A percentile compares a stretch with the other conserved stretches of the same genome.
These are phyloP conservation scores for Puccinia horiana DNA, from an alignment of 1,284 basidiomycete genomes.

Conservation along the genomic window DNA sequence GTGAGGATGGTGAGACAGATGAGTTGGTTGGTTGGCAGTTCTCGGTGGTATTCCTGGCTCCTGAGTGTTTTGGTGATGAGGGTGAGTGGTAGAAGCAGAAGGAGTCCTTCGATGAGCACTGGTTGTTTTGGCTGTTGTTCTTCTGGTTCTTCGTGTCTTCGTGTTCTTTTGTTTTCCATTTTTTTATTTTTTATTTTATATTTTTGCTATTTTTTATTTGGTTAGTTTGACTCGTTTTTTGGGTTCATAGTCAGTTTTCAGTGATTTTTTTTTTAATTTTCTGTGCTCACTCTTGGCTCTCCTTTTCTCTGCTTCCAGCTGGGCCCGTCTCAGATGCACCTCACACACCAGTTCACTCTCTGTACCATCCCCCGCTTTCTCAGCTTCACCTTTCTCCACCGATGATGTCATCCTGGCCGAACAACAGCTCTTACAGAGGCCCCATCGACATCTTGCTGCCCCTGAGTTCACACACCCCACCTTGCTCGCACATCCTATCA, in stretches of 20 bases:
- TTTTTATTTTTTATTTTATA: no score
- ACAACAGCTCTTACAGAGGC: conserved; percentile 31
- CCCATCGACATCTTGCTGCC: conserved; percentile 13
- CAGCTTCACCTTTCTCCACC: neutral
- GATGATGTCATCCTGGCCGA: neutral
- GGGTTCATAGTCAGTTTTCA: neutral
- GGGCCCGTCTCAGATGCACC: conserved; percentile 10
- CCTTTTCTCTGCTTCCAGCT: conserved; percentile 17
- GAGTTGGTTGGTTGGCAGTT: conserved; percentile 1
- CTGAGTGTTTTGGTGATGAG: neutral
- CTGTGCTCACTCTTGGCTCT: neutral
- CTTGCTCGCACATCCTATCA: neutral
- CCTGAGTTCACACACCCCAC: conserved; percentile 25
- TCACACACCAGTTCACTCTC: no score
- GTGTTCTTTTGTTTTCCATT: no score
- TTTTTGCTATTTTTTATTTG: no score
- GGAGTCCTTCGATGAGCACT: neutral
- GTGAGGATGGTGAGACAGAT: neutral
- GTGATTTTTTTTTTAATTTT: neutral
- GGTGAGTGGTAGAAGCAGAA: neutral
- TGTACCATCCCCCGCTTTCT: neutral
- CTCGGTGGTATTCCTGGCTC: neutral
- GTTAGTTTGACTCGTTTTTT: neutral
- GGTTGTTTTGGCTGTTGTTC: neutral
- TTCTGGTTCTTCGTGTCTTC: neutral